A percentile compares a stretch with the other conserved stretches of the same genome.
phyloP scores from a whole-genome alignment of 2,329 filamentous ascomycete species.

The Pseudopyricularia cyperi region DNA sequence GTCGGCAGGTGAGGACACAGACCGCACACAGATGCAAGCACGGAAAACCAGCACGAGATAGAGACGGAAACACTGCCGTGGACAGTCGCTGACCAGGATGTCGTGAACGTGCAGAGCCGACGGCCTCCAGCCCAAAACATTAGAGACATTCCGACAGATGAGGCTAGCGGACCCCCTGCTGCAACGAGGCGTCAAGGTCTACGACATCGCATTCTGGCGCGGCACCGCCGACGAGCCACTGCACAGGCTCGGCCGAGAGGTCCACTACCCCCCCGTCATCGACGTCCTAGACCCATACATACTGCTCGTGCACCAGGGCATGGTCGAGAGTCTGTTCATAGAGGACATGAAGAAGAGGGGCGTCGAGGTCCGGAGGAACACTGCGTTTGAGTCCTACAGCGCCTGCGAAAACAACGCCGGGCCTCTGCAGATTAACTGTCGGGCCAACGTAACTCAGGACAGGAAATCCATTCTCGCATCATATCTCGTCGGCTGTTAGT shows the following conservation, averaged over 20 bases:
- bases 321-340: conserved; percentile 59
- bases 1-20: conserved; percentile 17
- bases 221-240: conserved; percentile 41
- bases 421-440: conserved; percentile 36
- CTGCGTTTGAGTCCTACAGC: conserved; percentile 47
- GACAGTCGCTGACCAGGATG: not conserved
- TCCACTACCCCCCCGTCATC: conserved; percentile 53
- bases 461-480: conserved; percentile 34
- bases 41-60: not conserved
- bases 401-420: conserved; percentile 26
- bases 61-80: not conserved
- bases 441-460: conserved; percentile 36
- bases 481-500: conserved; percentile 53
- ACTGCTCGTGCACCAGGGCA: conserved; percentile 56
- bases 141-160: conserved; percentile 65
- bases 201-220: conserved; percentile 65
- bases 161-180: conserved; percentile 56
- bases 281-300: conserved; percentile 45
- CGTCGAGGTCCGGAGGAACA: conserved; percentile 48
- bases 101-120: conserved; percentile 39
- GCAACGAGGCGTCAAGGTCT: conserved; percentile 54
- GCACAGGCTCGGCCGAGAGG: conserved; percentile 23
- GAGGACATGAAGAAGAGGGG: conserved; percentile 55
- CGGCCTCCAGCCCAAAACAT: conserved; percentile 64
- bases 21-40: conserved; percentile 11